These are phyloP conservation scores for Beta corolliflora DNA, from an alignment of 179 eudicot genomes.

Conservation along the genomic window DNA sequence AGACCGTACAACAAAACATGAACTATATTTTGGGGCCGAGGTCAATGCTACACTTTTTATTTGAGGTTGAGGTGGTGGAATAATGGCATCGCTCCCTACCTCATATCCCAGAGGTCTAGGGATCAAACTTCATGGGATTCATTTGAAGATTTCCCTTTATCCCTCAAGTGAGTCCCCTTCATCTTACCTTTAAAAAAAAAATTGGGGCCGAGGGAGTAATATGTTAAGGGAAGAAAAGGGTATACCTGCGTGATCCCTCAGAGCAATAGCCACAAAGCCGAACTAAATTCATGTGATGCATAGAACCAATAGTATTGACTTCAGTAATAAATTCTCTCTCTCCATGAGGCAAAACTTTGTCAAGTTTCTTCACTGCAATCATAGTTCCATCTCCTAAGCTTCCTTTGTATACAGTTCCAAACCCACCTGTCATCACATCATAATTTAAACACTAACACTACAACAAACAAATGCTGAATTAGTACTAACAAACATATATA, in stretches of 20 bases:
- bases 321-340: slow-evolving; percentile 87
- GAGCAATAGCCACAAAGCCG: slow-evolving; percentile 92
- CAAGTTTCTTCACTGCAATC: slow-evolving; percentile 91
- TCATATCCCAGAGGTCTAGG: too few species aligned
- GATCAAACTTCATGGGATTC: too few species aligned
- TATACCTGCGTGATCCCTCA: slow-evolving; percentile 74
- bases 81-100: too few species aligned
- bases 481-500: background rate
- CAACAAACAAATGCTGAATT: background rate
- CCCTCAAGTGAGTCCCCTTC: too few species aligned
- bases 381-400: slow-evolving; percentile 70
- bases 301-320: slow-evolving; percentile 88
- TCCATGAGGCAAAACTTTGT: slow-evolving; percentile 85
- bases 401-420: slow-evolving; percentile 93
- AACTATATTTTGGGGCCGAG: too few species aligned
- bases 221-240: background rate
- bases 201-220: too few species aligned
- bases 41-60: too few species aligned
- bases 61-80: too few species aligned
- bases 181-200: too few species aligned
- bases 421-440: slow-evolving; percentile 61
- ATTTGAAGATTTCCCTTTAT: too few species aligned
- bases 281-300: slow-evolving; percentile 99
- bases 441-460: background rate
- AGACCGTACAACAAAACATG: too few species aligned